Evolutionary conservation across 768 basidiomycete genomes (phyloP).

Genomic region (Agaricus subrufescens): DNA sequence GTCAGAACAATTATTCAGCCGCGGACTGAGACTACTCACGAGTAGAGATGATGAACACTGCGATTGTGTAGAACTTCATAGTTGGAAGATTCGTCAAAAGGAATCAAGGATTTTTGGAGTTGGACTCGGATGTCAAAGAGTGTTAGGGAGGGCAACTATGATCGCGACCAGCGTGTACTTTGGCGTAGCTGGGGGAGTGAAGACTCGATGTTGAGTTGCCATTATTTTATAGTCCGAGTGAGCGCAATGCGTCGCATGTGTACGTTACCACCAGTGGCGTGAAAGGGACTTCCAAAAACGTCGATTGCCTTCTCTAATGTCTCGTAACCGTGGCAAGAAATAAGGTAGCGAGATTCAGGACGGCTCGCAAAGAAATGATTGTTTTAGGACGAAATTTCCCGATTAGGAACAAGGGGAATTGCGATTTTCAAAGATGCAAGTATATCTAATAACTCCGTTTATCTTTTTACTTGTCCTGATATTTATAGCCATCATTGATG

Average conservation of each 20-base stretch:
- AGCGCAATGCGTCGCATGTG: too few relatives aligned
- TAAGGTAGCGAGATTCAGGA: neutral
- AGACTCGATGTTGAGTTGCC: too few relatives aligned
- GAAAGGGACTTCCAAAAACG: constrained; percentile 2
- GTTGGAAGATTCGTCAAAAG: neutral
- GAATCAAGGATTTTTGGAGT: neutral
- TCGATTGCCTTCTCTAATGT: neutral
- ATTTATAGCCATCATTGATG: too few relatives aligned
- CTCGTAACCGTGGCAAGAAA: neutral
- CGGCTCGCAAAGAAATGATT: neutral
- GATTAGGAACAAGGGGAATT: constrained; percentile 1
- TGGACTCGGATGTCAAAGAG: too few relatives aligned
- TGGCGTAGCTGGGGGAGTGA: too few relatives aligned
- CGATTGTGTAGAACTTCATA: neutral
- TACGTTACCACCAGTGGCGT: neutral
- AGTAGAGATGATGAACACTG: constrained; percentile 4
- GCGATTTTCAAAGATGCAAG: neutral
- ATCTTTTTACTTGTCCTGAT: neutral
- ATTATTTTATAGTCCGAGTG: too few relatives aligned
- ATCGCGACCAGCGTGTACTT: too few relatives aligned
- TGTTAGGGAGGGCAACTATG: too few relatives aligned
- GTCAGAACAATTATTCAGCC: neutral
- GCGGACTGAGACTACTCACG: neutral
- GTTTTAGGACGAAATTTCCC: constrained; percentile 5
- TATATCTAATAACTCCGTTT: neutral